Evolutionary conservation across 441 rosid species (phyloP).

Genomic region (Croton setiger): DNA sequence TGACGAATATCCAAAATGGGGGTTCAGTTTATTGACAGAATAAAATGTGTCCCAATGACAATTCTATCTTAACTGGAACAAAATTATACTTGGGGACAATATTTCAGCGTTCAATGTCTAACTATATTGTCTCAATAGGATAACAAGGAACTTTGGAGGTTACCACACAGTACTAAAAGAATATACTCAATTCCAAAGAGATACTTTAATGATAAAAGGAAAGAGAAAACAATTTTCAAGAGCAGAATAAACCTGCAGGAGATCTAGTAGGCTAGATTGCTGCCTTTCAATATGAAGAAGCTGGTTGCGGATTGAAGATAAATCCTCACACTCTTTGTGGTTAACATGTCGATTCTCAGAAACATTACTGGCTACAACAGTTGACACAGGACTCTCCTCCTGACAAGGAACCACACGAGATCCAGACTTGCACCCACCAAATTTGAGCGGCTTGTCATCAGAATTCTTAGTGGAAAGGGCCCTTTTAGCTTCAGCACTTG

Average conservation of each 20-base stretch:
- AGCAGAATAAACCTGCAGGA: conserved; percentile 68
- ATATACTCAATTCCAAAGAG: no score
- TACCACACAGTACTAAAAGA: background rate
- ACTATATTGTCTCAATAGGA: background rate
- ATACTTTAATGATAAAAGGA: background rate
- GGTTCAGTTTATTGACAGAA: background rate
- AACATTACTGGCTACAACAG: conserved; percentile 32
- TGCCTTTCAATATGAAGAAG: conserved; percentile 91
- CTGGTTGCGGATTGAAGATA: conserved; percentile 70
- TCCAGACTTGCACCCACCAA: conserved; percentile 49
- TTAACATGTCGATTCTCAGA: conserved; percentile 52
- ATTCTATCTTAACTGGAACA: background rate
- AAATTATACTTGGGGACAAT: background rate
- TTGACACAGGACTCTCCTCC: conserved; percentile 34
- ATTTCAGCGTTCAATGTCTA: background rate
- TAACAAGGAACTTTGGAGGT: conserved; percentile 8
- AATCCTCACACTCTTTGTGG: conserved; percentile 67
- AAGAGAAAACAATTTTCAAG: conserved; percentile 14
- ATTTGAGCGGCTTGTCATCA: conserved; percentile 43
- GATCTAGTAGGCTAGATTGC: conserved; percentile 79
- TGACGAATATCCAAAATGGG: no score
- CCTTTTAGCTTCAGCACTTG: conserved; percentile 41
- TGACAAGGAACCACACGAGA: conserved; percentile 50
- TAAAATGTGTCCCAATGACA: no score
- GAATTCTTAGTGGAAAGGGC: conserved; percentile 44